phyloP scores from a whole-genome alignment of 1,284 basidiomycete species.

The Rhodotorula sp. region DNA sequence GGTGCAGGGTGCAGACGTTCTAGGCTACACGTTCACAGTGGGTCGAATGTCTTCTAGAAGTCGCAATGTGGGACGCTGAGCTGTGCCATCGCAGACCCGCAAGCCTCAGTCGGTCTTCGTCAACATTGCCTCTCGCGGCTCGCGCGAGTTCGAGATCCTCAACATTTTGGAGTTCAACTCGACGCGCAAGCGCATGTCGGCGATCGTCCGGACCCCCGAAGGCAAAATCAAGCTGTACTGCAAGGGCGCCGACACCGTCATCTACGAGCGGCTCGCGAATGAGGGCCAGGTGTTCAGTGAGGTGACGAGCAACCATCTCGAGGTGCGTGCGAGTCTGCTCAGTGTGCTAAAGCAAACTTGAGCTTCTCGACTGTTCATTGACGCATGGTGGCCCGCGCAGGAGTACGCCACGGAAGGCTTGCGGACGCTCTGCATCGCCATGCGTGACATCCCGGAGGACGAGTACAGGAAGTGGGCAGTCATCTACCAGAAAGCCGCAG shows the following conservation, averaged over 20 bases:
- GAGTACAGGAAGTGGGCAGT: conserved; percentile 87
- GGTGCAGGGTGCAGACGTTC: conserved; percentile 85
- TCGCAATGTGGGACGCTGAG: fast-evolving
- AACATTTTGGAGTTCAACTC: conserved; percentile 99
- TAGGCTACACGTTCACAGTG: conserved; percentile 93
- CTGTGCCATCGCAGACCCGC: conserved; percentile 63
- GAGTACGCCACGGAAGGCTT: conserved; percentile 96
- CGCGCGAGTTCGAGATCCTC: conserved; percentile 82
- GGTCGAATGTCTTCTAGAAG: conserved; percentile 45
- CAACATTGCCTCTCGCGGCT: conserved; percentile 64
- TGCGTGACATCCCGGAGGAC: conserved; percentile 81
- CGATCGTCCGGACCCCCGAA: conserved; percentile 80
- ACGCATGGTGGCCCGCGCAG: conserved; percentile 50
- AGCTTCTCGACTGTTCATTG: not conserved
- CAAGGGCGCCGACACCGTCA: conserved; percentile 98
- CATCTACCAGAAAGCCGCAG: conserved; percentile 87
- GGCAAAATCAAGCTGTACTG: conserved; percentile 92
- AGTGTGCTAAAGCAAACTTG: not conserved
- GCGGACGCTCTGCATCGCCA: conserved; percentile 93
- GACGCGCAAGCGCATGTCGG: conserved; percentile 96
- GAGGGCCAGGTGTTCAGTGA: conserved; percentile 78
- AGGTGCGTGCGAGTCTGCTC: conserved; percentile 56
- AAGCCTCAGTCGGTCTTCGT: conserved; percentile 95
- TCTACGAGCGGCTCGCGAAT: conserved; percentile 77
- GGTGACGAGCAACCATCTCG: conserved; percentile 82